phyloP scores from a whole-genome alignment of 805 yeast species.

The Diddensiella caesifluorescens region DNA sequence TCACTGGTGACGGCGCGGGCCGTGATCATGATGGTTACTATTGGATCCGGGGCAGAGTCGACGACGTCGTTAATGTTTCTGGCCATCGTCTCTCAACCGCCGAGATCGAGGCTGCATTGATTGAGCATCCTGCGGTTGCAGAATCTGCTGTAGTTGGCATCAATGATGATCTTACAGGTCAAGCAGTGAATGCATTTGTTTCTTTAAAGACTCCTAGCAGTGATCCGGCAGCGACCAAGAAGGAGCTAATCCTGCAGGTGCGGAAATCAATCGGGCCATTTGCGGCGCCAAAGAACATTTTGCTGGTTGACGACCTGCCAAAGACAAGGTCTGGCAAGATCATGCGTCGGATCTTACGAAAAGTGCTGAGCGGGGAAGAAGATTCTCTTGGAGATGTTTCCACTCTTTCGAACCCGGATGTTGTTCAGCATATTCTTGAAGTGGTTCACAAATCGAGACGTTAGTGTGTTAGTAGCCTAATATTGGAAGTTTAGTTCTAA shows the following conservation, averaged over 20 bases:
- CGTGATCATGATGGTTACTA: conserved; percentile 92
- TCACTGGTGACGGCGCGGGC: conserved; percentile 98
- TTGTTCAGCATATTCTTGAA: conserved; percentile 68
- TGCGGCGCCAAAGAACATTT: conserved; percentile 90
- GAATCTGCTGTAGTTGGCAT: conserved; percentile 97
- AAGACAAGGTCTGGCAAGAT: conserved; percentile 98
- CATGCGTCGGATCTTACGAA: conserved; percentile 95
- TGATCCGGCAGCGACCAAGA: conserved; percentile 40
- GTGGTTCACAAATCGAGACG: conserved; percentile 46
- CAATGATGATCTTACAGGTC: conserved; percentile 93
- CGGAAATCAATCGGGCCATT: conserved; percentile 86
- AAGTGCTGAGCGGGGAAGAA: conserved; percentile 85
- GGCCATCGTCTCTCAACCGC: conserved; percentile 97
- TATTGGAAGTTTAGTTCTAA: too few relatives aligned
- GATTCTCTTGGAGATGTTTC: conserved; percentile 86
- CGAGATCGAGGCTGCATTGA: conserved; percentile 89
- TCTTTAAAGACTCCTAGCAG: conserved; percentile 57
- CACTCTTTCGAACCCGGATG: conserved; percentile 79
- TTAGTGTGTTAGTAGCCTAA: too few relatives aligned
- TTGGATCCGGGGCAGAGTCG: conserved; percentile 98
- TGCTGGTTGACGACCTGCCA: conserved; percentile 86
- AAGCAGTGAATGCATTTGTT: conserved; percentile 93
- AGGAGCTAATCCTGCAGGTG: conserved; percentile 77
- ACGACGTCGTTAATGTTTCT: conserved; percentile 94
- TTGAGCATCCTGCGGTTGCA: conserved; percentile 72